Evolutionary conservation across 192 early-diverging fungal species (phyloP).

Genomic region (Allomyces arbusculus): DNA sequence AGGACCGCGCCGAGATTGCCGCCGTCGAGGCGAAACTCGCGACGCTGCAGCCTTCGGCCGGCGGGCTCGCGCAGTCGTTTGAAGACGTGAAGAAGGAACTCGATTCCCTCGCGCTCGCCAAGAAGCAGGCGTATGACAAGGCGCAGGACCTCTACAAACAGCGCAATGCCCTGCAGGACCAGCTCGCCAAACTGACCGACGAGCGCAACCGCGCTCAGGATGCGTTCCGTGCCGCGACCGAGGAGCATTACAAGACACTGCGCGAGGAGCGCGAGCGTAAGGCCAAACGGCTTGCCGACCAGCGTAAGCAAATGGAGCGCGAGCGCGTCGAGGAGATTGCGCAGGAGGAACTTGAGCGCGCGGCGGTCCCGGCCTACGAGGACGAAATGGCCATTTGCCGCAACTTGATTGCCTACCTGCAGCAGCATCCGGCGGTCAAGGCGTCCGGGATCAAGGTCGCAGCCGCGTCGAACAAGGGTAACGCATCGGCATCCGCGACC

Average conservation of each 20-base stretch:
- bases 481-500: conserved; percentile 5
- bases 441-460: conserved; percentile 6
- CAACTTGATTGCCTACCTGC: conserved; percentile 54
- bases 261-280: conserved; percentile 49
- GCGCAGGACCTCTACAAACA: conserved; percentile 52
- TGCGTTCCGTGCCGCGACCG: conserved; percentile 46
- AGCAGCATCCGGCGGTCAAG: conserved; percentile 14
- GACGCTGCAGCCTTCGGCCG: conserved; percentile 31
- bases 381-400: conserved; percentile 70
- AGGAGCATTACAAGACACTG: conserved; percentile 32
- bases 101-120: conserved; percentile 35
- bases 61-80: conserved; percentile 19
- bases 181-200: conserved; percentile 41
- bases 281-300: conserved; percentile 48
- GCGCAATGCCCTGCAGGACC: conserved; percentile 37
- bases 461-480: conserved; percentile 6
- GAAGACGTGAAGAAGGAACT: conserved; percentile 47
- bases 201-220: conserved; percentile 51
- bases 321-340: conserved; percentile 47
- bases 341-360: conserved; percentile 59
- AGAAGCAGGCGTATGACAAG: conserved; percentile 42
- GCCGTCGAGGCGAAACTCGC: conserved; percentile 39
- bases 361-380: conserved; percentile 68
- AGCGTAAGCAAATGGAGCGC: conserved; percentile 39
- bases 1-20: not conserved